phyloP scores from a whole-genome alignment of 768 basidiomycete genomes.

The Boletus subcaerulescens region DNA sequence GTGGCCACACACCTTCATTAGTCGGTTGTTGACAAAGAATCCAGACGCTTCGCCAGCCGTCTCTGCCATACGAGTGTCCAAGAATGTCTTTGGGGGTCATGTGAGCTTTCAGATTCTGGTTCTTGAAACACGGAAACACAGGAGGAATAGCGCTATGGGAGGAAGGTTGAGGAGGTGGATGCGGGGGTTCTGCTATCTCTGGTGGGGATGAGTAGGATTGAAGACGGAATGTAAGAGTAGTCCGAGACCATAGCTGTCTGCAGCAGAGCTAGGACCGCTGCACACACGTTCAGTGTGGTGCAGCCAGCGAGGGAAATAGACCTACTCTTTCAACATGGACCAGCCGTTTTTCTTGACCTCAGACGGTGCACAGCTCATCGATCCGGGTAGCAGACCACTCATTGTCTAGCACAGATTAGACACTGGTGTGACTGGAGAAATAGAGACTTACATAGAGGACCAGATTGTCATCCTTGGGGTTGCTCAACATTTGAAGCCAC shows the following conservation, averaged over 20 bases:
- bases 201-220: slow-evolving; percentile 80
- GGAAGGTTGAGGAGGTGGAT: slow-evolving; percentile 73
- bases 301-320: background rate
- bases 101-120: slow-evolving; percentile 81
- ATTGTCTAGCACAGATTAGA: slow-evolving; percentile 46
- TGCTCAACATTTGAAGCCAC: slow-evolving; percentile 92
- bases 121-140: slow-evolving; percentile 81
- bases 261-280: slow-evolving; percentile 54
- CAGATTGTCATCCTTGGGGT: slow-evolving; percentile 71
- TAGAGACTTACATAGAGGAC: slow-evolving; percentile 69
- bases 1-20: slow-evolving; percentile 85
- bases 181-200: slow-evolving; percentile 65
- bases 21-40: slow-evolving; percentile 79
- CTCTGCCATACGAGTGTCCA: slow-evolving; percentile 76
- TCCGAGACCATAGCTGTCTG: slow-evolving; percentile 88
- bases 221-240: slow-evolving; percentile 83
- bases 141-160: slow-evolving; percentile 76
- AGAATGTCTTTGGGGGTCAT: slow-evolving; percentile 72
- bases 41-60: slow-evolving; percentile 55
- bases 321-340: slow-evolving; percentile 79
- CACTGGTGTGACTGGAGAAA: slow-evolving; percentile 4
- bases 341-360: slow-evolving; percentile 90
- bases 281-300: background rate
- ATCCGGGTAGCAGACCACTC: slow-evolving; percentile 62
- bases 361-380: slow-evolving; percentile 63